Evolutionary conservation across 176 grass and related monocot species (phyloP), one percentile per base, ranked within the genome.

Genomic region (Stipa capillata): DNA sequence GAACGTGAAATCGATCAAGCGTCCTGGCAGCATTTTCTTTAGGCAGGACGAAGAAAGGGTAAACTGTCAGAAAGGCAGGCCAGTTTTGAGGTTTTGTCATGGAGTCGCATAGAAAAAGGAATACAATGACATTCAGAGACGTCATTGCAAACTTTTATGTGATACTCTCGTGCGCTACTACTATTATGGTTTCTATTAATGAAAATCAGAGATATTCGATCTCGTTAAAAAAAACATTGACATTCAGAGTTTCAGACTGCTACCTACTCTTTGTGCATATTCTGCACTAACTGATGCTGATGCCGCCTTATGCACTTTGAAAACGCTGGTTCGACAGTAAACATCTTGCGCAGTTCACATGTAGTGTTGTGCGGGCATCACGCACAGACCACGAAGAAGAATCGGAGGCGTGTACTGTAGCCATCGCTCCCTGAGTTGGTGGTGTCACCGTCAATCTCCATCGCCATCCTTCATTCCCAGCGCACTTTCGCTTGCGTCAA

Each of bases 401-500:
- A 49, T 51, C 9, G 14, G 3, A 33, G 34, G 4, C 42, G 25
- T 59, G n/a, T n/a, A 20, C 65, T 81, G 52, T 44, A 43, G 18
- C 36, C 72, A n/a, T 73, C 29, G 42, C 74, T 63, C 54, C 83
- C 32, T 53, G 83, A 63, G 83, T 85, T 78, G 52, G 83, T 72
- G 74, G 74, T 85, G 83, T 85, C 83, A 43, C 20, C 66, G 3
- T 64, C 83, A 83, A 24, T 76, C 60, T n/a, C 59, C 21, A 74
- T 74, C 57, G 78, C 16, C 16, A 18, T 47, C 24, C 7, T 47
- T 47, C 64, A n/a, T n/a, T n/a, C n/a, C 21, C 64, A 68, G 68
- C 54, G 20, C 37, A 14, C 27, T 36, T 11, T 27, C 6, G 42
- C 25, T 25, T 14, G 25, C 44, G 70, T 32, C 70, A 65, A 83